These are phyloP conservation scores for Alternaria metachromatica DNA, from an alignment of 2,329 filamentous ascomycete genomes.

Conservation along the genomic window DNA sequence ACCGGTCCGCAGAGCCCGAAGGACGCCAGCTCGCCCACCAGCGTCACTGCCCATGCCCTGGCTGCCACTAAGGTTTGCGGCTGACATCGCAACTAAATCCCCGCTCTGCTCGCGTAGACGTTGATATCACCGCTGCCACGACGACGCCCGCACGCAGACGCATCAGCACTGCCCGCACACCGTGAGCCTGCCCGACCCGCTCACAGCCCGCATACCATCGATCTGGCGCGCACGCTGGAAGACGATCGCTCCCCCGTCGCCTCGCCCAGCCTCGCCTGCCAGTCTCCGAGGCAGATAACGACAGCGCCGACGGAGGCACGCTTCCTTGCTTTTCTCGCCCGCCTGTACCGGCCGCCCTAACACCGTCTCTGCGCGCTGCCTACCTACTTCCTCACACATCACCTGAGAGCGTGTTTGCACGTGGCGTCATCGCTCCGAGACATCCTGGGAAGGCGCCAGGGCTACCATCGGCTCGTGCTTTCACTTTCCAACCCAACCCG, in stretches of 20 bases:
- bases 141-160: slow-evolving; percentile 16
- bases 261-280: slow-evolving; percentile 36
- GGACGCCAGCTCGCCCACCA: slow-evolving; percentile 22
- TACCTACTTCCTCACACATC: slow-evolving; percentile 12
- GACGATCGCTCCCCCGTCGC: slow-evolving; percentile 43
- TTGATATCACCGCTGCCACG: slow-evolving; percentile 31
- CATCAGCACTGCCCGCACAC: slow-evolving; percentile 25
- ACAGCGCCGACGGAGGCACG: slow-evolving; percentile 52
- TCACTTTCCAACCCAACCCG: slow-evolving; percentile 12
- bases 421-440: slow-evolving; percentile 21
- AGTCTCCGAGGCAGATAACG: slow-evolving; percentile 42
- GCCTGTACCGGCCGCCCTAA: slow-evolving; percentile 56
- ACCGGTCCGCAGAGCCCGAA: slow-evolving; percentile 34
- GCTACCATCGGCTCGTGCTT: slow-evolving; percentile 21
- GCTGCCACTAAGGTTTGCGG: slow-evolving; percentile 32
- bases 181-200: slow-evolving; percentile 27
- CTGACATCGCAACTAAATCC: slow-evolving; percentile 22
- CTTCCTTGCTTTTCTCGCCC: slow-evolving; percentile 54
- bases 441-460: slow-evolving; percentile 22
- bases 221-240: slow-evolving; percentile 49
- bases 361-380: slow-evolving; percentile 17
- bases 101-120: slow-evolving; percentile 32
- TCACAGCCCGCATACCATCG: slow-evolving; percentile 31
- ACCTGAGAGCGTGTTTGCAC: slow-evolving; percentile 18
- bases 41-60: slow-evolving; percentile 26